phyloP scores from a whole-genome alignment of 2,329 filamentous ascomycete species.

The Pyrenophora tritici-repentis region DNA sequence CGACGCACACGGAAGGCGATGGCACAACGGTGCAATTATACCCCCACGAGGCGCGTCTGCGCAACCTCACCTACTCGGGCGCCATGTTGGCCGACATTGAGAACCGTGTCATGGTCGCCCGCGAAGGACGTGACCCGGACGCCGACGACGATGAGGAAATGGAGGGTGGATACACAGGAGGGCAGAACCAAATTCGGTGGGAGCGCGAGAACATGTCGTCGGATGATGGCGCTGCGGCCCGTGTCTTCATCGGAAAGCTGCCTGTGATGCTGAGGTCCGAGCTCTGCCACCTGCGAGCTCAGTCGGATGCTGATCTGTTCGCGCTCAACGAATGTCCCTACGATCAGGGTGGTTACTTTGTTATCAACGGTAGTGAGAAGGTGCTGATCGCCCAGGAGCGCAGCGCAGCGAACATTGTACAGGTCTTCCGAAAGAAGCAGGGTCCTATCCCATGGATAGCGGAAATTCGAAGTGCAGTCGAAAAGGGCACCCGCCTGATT shows the following conservation, averaged over 20 bases:
- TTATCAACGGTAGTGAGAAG: slow-evolving; percentile 99
- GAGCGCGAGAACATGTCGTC: slow-evolving; percentile 55
- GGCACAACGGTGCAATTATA: slow-evolving; percentile 83
- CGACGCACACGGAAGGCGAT: slow-evolving; percentile 90
- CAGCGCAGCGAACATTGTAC: slow-evolving; percentile 96
- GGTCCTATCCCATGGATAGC: slow-evolving; percentile 91
- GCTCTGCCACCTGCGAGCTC: slow-evolving; percentile 85
- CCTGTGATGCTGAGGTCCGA: slow-evolving; percentile 98
- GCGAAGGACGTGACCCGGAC: slow-evolving; percentile 69
- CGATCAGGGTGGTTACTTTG: slow-evolving; percentile 97
- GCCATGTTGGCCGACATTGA: slow-evolving; percentile 88
- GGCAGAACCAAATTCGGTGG: slow-evolving; percentile 51
- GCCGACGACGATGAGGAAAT: slow-evolving; percentile 66
- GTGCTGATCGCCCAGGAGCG: slow-evolving; percentile 97
- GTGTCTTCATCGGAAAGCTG: slow-evolving; percentile 91
- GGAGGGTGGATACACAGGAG: slow-evolving; percentile 39
- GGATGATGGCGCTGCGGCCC: slow-evolving; percentile 62
- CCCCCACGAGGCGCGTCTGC: slow-evolving; percentile 92
- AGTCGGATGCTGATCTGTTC: slow-evolving; percentile 85
- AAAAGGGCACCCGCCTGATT: slow-evolving; percentile 93
- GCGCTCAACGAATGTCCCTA: slow-evolving; percentile 96
- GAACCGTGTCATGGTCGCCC: slow-evolving; percentile 81
- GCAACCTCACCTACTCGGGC: slow-evolving; percentile 93
- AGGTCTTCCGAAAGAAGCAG: slow-evolving; percentile 99
- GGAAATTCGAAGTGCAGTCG: slow-evolving; percentile 93